A percentile compares a stretch with the other conserved stretches of the same genome.
phyloP scores from a whole-genome alignment of 306 rosid genomes.

The Luffa acutangula region DNA sequence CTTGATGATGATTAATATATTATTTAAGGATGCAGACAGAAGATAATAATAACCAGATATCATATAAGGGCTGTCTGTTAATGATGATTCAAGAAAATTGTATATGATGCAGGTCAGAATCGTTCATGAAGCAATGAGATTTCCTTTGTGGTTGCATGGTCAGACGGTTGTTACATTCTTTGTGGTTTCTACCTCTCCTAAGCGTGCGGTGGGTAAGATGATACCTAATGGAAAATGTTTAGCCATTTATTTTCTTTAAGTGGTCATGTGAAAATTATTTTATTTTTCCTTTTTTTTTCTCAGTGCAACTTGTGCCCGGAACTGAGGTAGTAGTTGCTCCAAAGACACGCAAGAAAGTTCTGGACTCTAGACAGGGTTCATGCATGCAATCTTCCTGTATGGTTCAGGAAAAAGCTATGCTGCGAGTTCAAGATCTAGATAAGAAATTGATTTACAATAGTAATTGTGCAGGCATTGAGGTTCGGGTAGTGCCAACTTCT shows the following conservation, averaged over 20 bases:
- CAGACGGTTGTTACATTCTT: slow-evolving; percentile 56
- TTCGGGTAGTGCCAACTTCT: slow-evolving; percentile 63
- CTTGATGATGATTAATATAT: neutral
- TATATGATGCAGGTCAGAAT: slow-evolving; percentile 55
- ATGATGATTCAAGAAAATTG: neutral
- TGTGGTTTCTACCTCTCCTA: slow-evolving; percentile 64
- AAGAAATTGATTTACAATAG: slow-evolving; percentile 36
- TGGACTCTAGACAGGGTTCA: slow-evolving; percentile 28
- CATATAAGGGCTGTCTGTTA: neutral
- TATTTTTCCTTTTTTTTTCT: neutral
- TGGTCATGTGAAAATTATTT: slow-evolving; percentile 1
- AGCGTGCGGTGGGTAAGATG: slow-evolving; percentile 91
- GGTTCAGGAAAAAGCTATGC: slow-evolving; percentile 40
- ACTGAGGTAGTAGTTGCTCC: slow-evolving; percentile 92
- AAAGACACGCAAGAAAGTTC: slow-evolving; percentile 49
- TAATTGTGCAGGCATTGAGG: slow-evolving; percentile 36
- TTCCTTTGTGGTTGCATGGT: slow-evolving; percentile 90
- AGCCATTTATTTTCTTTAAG: neutral
- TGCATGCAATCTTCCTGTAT: slow-evolving; percentile 19
- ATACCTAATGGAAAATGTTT: slow-evolving; percentile 12
- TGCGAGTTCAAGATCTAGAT: slow-evolving; percentile 65
- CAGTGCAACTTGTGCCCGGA: slow-evolving; percentile 88
- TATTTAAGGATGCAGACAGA: neutral
- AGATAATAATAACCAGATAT: neutral
- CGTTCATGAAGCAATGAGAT: slow-evolving; percentile 76